These are phyloP conservation scores for Arctostaphylos glauca DNA, from an alignment of 148 eudicot species.

Conservation along the genomic window DNA sequence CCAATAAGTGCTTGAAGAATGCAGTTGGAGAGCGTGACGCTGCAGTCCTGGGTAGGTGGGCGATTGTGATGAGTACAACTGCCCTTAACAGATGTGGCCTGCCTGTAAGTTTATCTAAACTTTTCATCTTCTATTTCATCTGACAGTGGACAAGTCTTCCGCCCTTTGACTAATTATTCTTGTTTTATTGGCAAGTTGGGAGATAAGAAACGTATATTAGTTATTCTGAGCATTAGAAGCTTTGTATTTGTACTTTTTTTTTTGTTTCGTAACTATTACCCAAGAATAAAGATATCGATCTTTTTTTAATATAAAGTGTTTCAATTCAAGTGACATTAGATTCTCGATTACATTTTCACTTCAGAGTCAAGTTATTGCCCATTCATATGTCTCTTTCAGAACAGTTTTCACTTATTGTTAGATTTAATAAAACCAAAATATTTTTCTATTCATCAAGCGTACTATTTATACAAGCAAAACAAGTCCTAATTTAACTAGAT, in stretches of 20 bases:
- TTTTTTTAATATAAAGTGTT: background rate
- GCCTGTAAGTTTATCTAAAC: constrained; percentile 63
- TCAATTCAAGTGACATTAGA: background rate
- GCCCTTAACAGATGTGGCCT: constrained; percentile 78
- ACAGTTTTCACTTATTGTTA: background rate
- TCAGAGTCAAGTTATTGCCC: background rate
- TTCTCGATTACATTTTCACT: background rate
- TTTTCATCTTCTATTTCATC: background rate
- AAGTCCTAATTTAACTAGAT: too few species aligned
- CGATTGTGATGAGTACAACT: constrained; percentile 55
- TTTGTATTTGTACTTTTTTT: background rate
- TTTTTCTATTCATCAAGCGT: too few species aligned
- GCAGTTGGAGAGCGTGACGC: constrained; percentile 78
- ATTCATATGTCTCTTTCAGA: background rate
- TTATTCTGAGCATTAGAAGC: background rate
- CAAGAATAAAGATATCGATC: background rate
- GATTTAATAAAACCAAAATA: too few species aligned
- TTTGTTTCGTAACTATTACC: background rate
- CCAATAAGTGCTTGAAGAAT: constrained; percentile 72
- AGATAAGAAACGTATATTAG: background rate
- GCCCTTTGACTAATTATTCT: background rate
- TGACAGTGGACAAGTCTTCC: background rate
- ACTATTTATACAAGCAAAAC: too few species aligned
- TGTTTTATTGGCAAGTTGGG: background rate
- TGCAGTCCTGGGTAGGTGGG: constrained; percentile 67